Percentiles rank a stretch among this genome's conserved stretches.
These are phyloP conservation scores for Heimioporus punctisporus DNA, from an alignment of 1,284 basidiomycete genomes.

Conservation along the genomic window DNA sequence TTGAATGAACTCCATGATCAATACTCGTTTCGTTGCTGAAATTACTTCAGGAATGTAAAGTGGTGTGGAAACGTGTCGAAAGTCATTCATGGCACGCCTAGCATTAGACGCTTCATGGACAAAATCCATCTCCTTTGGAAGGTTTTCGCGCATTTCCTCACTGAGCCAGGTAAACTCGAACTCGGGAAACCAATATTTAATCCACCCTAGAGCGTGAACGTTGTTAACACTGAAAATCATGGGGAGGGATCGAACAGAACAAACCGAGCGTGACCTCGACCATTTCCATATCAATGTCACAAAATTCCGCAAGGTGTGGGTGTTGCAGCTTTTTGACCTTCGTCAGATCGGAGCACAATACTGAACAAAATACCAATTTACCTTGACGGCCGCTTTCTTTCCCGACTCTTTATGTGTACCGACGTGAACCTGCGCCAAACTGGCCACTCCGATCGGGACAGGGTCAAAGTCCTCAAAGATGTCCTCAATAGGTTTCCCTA, in stretches of 20 bases:
- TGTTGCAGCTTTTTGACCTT: slow-evolving; percentile 75
- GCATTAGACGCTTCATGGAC: slow-evolving; percentile 91
- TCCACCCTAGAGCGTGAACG: slow-evolving; percentile 55
- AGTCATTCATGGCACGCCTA: slow-evolving; percentile 71
- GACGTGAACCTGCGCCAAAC: slow-evolving; percentile 94
- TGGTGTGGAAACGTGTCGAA: slow-evolving; percentile 74
- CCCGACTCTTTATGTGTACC: slow-evolving; percentile 77
- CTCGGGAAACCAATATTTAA: slow-evolving; percentile 87
- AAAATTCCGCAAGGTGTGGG: slow-evolving; percentile 93
- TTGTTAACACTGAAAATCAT: background rate
- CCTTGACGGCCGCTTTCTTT: slow-evolving; percentile 90
- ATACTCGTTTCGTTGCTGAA: slow-evolving; percentile 81
- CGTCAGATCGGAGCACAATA: slow-evolving; percentile 1
- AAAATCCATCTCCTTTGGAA: slow-evolving; percentile 97
- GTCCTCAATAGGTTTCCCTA: slow-evolving; percentile 64
- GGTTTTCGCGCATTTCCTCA: slow-evolving; percentile 91
- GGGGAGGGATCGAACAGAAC: slow-evolving; percentile 14
- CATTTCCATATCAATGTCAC: slow-evolving; percentile 81
- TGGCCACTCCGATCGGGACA: slow-evolving; percentile 94
- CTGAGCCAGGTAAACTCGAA: slow-evolving; percentile 97
- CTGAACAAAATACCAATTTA: slow-evolving; percentile 24
- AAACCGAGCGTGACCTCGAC: slow-evolving; percentile 81
- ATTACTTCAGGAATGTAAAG: slow-evolving; percentile 93
- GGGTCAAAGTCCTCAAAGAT: slow-evolving; percentile 87
- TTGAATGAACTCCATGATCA: slow-evolving; percentile 94